These are phyloP conservation scores for Trichoderma virens DNA, from an alignment of 495 filamentous ascomycete genomes.

Conservation along the genomic window DNA sequence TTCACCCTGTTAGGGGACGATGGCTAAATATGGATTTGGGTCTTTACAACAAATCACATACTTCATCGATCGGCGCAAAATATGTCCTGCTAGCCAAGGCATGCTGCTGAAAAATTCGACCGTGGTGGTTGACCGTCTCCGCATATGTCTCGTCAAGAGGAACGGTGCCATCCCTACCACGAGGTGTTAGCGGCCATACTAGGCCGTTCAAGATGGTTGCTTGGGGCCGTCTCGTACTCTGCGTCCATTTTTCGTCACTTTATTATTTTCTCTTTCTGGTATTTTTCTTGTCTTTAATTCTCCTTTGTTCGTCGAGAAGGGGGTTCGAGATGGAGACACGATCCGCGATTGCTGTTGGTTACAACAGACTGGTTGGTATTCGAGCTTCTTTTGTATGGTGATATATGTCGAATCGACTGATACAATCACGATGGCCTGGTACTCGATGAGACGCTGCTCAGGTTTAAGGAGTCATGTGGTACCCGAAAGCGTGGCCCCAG, in stretches of 20 bases:
- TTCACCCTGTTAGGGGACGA: background rate
- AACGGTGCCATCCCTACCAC: constrained; percentile 24
- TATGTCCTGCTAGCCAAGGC: constrained; percentile 66
- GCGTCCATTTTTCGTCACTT: background rate
- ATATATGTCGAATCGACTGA: background rate
- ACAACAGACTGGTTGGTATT: background rate
- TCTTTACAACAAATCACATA: constrained; percentile 34
- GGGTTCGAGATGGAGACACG: background rate
- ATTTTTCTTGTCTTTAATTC: background rate
- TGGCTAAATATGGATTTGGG: constrained; percentile 13
- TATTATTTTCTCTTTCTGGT: background rate
- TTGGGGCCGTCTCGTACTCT: background rate
- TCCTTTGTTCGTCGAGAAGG: background rate
- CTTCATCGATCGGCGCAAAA: constrained; percentile 80
- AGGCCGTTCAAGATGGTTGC: background rate
- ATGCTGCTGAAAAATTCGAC: constrained; percentile 65
- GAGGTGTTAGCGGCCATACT: background rate
- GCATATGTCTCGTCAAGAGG: constrained; percentile 53
- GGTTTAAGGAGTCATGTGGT: constrained; percentile 1
- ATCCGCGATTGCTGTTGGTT: background rate
- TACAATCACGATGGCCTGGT: background rate
- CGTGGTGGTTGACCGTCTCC: constrained; percentile 56
- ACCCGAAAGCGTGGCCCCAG: constrained; percentile 5
- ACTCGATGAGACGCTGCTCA: background rate
- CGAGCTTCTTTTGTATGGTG: background rate